Conservation (phyloP, 257 asterid genomes). For the Asclepias syriaca region DNA sequence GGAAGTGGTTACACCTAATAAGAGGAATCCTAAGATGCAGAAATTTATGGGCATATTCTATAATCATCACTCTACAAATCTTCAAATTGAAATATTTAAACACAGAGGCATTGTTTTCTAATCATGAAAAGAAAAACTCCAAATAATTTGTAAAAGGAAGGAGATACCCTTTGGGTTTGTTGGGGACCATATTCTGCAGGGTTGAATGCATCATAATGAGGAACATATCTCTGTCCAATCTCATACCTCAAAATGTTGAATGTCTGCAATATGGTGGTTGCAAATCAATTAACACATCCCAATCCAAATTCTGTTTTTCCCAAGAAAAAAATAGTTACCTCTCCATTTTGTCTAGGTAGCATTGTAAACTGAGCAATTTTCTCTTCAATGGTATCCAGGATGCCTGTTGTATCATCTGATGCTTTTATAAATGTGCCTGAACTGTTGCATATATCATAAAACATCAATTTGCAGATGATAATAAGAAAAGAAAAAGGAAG, state of each 20-base stretch:
- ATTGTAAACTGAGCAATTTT: constrained; percentile 72
- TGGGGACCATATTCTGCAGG: constrained; percentile 89
- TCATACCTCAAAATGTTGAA: constrained; percentile 79
- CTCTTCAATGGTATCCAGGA: constrained; percentile 52
- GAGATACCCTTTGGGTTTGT: constrained; percentile 75
- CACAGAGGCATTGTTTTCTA: neutral
- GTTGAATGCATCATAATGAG: constrained; percentile 80
- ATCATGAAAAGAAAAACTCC: neutral
- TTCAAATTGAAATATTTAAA: neutral
- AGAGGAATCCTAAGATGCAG: neutral
- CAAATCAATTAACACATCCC: neutral
- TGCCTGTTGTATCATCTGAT: constrained; percentile 68
- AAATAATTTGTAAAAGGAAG: neutral
- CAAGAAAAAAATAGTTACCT: constrained; percentile 29
- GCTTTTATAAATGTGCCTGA: constrained; percentile 77
- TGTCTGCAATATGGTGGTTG: constrained; percentile 42
- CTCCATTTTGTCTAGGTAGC: constrained; percentile 65
- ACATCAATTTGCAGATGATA: neutral
- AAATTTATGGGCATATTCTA: neutral
- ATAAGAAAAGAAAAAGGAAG: no score
- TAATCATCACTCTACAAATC: neutral
- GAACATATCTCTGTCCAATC: constrained; percentile 75
- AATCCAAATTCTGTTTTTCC: neutral
- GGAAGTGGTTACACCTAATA: neutral
- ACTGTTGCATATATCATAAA: constrained; percentile 23